A percentile compares a stretch with the other conserved stretches of the same genome.
These are phyloP conservation scores for Boletellus ananiceps DNA, from an alignment of 768 basidiomycete species.

Conservation along the genomic window DNA sequence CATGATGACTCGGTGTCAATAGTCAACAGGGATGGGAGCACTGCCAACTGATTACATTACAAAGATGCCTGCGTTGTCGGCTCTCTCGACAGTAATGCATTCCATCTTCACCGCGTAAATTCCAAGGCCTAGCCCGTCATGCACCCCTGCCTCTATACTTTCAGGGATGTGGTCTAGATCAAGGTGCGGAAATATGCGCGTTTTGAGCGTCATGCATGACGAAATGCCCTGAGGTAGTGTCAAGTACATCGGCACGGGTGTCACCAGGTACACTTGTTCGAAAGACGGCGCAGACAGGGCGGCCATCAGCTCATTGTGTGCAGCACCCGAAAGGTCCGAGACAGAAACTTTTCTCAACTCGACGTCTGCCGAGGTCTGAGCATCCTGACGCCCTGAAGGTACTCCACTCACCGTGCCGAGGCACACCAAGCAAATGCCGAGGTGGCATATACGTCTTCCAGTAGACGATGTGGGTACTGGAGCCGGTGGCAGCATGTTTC, in stretches of 20 bases:
- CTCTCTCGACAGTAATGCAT: slow-evolving; percentile 5
- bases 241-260: slow-evolving; percentile 27
- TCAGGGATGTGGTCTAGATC: slow-evolving; percentile 36
- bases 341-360: slow-evolving; percentile 17
- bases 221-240: slow-evolving; percentile 14
- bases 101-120: slow-evolving; percentile 24
- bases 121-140: slow-evolving; percentile 31
- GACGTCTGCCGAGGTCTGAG: slow-evolving; percentile 21
- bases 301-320: slow-evolving; percentile 14
- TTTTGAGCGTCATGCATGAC: slow-evolving; percentile 23
- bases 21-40: not conserved
- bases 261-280: slow-evolving; percentile 25
- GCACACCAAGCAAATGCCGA: slow-evolving; percentile 31
- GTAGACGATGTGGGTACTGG: slow-evolving; percentile 24
- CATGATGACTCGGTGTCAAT: not conserved
- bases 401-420: slow-evolving; percentile 17
- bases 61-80: not conserved
- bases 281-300: slow-evolving; percentile 12
- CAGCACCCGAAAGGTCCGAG: slow-evolving; percentile 30
- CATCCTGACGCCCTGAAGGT: not conserved
- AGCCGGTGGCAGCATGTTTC: not conserved
- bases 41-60: slow-evolving; percentile 2
- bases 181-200: slow-evolving; percentile 34
- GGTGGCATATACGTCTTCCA: slow-evolving; percentile 43
- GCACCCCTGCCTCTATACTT: slow-evolving; percentile 25